These are phyloP conservation scores for Choricystis sp. DNA, from an alignment of 139 green algal species.

Conservation along the genomic window DNA sequence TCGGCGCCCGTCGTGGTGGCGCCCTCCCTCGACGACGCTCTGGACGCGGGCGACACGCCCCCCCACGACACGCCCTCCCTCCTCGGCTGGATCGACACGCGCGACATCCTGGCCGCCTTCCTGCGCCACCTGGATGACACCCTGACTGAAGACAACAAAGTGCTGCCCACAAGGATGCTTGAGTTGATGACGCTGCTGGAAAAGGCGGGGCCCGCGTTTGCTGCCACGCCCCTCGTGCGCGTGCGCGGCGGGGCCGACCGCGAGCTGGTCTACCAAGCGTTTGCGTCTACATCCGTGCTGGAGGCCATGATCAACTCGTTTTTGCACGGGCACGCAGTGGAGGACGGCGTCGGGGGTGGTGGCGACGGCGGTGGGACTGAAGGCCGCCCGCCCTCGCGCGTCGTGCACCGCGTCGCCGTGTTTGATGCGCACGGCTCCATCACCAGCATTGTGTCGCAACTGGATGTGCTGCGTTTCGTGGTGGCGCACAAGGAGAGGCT, in stretches of 20 bases:
- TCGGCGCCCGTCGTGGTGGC: conserved; percentile 4
- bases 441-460: conserved; percentile 41
- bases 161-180: conserved; percentile 49
- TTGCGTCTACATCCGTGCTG: conserved; percentile 18
- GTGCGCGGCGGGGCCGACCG: conserved; percentile 40
- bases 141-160: conserved; percentile 5
- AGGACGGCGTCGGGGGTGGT: background rate
- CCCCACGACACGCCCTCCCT: conserved; percentile 19
- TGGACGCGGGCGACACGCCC: conserved; percentile 2
- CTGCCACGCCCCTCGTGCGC: conserved; percentile 37
- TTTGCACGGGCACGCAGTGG: conserved; percentile 1
- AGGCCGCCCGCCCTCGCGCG: background rate
- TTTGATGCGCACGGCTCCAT: conserved; percentile 54
- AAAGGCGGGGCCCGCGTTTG: conserved; percentile 34
- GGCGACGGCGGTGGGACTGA: too few relatives aligned
- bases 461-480: conserved; percentile 13
- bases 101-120: conserved; percentile 29
- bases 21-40: conserved; percentile 31
- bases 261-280: conserved; percentile 39
- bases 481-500: conserved; percentile 12
- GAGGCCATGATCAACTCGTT: conserved; percentile 27
- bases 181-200: conserved; percentile 60
- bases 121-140: conserved; percentile 16
- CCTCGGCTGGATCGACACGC: conserved; percentile 44
- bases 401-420: conserved; percentile 26